Evolutionary conservation across 495 filamentous ascomycete genomes (phyloP), one percentile per base, ranked within the genome.

Genomic region (Cairneyella variabilis): DNA sequence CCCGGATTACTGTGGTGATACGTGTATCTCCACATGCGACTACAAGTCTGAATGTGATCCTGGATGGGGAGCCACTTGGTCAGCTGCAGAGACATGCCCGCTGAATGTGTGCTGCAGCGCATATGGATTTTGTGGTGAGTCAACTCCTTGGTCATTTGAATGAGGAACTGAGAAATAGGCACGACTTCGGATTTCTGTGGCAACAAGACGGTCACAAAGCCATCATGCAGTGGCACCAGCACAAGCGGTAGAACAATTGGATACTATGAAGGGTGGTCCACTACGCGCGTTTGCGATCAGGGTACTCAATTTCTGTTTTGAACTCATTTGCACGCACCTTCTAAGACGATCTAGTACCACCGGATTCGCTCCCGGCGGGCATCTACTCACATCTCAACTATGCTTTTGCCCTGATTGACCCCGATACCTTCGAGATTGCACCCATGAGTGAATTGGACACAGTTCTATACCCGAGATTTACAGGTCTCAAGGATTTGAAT

Each of bases 321-420:
- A n/a, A n/a, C n/a, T n/a, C n/a, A n/a, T n/a, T n/a, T n/a, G n/a
- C n/a, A n/a, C n/a, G n/a, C n/a, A n/a, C n/a, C n/a, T n/a, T n/a
- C n/a, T n/a, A n/a, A n/a, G n/a, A n/a, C n/a, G n/a, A n/a, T n/a
- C n/a, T n/a, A n/a, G n/a, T n/a, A n/a, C n/a, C n/a, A n/a, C n/a
- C n/a, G n/a, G n/a, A n/a, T n/a, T n/a, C n/a, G n/a, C n/a, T 50
- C 28, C 18, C 47, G 2, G 3, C 3, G 9, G 46, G 26, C 28
- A 37, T 49, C 16, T 43, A 43, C 14, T 18, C 26, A 11, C 46
- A 20, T 20, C 2, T 47, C 43, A 28, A 47, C 22, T 47, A 4
- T 17, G 25, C 43, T 17, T 60, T 60, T 37, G 63, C 56, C 11
- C 27, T 5, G 21, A 55, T 60, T 18, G 48, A 56, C 27, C 52